Percentiles rank a stretch among this genome's conserved stretches.
Conservation (phyloP, 768 basidiomycete genomes). For the Lyophyllum atratum region DNA sequence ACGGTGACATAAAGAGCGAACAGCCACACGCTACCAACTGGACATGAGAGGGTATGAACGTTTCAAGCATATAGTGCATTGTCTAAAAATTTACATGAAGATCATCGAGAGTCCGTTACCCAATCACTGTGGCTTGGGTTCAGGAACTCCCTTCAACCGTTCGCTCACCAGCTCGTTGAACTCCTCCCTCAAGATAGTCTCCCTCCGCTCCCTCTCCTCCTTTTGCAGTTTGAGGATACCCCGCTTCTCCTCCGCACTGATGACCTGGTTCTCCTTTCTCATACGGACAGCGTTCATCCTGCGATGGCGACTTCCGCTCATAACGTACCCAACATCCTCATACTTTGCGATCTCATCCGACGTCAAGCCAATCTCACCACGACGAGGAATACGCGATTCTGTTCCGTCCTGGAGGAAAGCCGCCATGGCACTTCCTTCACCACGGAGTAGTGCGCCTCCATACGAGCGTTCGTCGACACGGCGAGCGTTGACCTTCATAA, state of each 20-base stretch:
- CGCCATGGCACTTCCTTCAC: slow-evolving; percentile 98
- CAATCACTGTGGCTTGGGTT: slow-evolving; percentile 10
- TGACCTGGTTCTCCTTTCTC: slow-evolving; percentile 99
- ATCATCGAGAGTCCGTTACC: background rate
- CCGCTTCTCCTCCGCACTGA: slow-evolving; percentile 97
- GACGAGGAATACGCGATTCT: slow-evolving; percentile 88
- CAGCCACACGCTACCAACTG: no score
- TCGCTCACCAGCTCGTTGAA: slow-evolving; percentile 84
- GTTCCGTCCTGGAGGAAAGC: slow-evolving; percentile 89
- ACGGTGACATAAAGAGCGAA: no score
- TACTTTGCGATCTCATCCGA: slow-evolving; percentile 85
- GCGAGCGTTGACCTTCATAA: slow-evolving; percentile 38
- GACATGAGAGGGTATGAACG: no score
- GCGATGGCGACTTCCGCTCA: slow-evolving; percentile 93
- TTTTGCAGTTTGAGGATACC: slow-evolving; percentile 93
- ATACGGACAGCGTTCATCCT: slow-evolving; percentile 99
- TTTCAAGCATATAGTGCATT: no score
- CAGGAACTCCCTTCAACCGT: slow-evolving; percentile 54
- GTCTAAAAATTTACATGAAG: background rate
- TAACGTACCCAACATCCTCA: slow-evolving; percentile 93
- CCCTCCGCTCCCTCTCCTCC: slow-evolving; percentile 91
- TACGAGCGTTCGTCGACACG: slow-evolving; percentile 83
- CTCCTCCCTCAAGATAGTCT: slow-evolving; percentile 86
- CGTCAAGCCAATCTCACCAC: slow-evolving; percentile 96
- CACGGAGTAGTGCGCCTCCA: slow-evolving; percentile 86